Evolutionary conservation across 2,329 filamentous ascomycete genomes (phyloP).

Genomic region (Cyclaneusma minus): DNA sequence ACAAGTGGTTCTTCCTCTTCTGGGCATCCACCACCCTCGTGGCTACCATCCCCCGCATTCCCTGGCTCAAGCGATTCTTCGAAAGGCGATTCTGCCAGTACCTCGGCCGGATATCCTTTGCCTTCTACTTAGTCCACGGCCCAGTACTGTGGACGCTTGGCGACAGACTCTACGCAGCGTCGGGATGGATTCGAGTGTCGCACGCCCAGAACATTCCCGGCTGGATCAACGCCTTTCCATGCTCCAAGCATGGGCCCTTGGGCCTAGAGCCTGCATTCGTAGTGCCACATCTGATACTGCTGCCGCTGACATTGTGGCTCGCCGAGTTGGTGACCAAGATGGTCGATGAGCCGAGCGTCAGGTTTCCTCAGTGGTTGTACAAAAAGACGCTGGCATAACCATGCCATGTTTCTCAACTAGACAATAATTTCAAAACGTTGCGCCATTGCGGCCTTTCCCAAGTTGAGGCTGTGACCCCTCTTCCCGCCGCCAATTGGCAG

Average conservation of each 20-base stretch:
- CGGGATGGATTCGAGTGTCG: constrained; percentile 34
- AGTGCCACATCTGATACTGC: constrained; percentile 39
- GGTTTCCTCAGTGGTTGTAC: constrained; percentile 41
- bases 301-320: constrained; percentile 42
- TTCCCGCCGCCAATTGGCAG: no score
- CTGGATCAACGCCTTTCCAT: constrained; percentile 39
- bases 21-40: constrained; percentile 42
- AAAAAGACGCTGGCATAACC: constrained; percentile 25
- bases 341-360: constrained; percentile 45
- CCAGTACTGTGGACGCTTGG: constrained; percentile 43
- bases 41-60: constrained; percentile 37
- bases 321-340: constrained; percentile 38
- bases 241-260: constrained; percentile 38
- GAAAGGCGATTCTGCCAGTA: constrained; percentile 43
- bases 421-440: no score
- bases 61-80: constrained; percentile 41
- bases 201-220: constrained; percentile 33
- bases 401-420: no score
- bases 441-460: no score
- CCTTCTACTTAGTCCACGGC: constrained; percentile 49
- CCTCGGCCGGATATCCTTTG: constrained; percentile 44
- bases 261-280: constrained; percentile 47
- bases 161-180: constrained; percentile 46
- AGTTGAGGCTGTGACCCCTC: no score
- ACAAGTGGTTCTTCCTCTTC: constrained; percentile 54